Percentiles rank a stretch among this genome's conserved stretches.
Conservation (phyloP, 352 stramenopile genomes). For the Phytophthora pini region DNA sequence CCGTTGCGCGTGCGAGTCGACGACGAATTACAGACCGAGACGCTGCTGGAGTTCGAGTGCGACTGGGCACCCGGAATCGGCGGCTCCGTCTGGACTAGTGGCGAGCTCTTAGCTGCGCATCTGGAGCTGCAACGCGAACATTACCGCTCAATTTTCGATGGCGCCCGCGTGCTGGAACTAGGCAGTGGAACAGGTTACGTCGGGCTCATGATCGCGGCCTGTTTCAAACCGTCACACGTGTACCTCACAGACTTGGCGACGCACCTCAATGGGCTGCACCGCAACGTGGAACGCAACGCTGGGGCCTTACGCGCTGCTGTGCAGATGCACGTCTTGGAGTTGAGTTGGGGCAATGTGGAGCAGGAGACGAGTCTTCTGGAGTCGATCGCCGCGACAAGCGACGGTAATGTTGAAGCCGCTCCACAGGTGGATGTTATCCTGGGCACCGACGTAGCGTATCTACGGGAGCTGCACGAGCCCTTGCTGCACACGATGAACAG, state of each 20-base stretch:
- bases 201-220: conserved; percentile 66
- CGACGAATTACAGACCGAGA: conserved; percentile 29
- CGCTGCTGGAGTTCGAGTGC: conserved; percentile 68
- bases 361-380: conserved; percentile 60
- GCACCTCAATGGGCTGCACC: conserved; percentile 63
- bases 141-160: conserved; percentile 63
- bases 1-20: conserved; percentile 56
- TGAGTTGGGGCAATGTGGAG: conserved; percentile 55
- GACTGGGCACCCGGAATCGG: conserved; percentile 85
- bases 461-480: conserved; percentile 76
- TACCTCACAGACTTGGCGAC: conserved; percentile 71
- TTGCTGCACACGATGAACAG: conserved; percentile 66
- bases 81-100: conserved; percentile 85
- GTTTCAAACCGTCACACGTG: conserved; percentile 64
- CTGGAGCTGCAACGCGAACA: conserved; percentile 55
- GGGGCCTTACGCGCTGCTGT: conserved; percentile 35
- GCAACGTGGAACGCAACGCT: conserved; percentile 66
- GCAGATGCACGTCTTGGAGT: conserved; percentile 59
- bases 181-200: conserved; percentile 83
- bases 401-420: conserved; percentile 14
- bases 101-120: conserved; percentile 70
- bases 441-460: conserved; percentile 84
- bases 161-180: conserved; percentile 74
- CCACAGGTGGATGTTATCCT: conserved; percentile 73
- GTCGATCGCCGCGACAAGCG: conserved; percentile 27